Evolutionary conservation across 139 green algal species (phyloP).

Genomic region (Zygnema cylindricum): DNA sequence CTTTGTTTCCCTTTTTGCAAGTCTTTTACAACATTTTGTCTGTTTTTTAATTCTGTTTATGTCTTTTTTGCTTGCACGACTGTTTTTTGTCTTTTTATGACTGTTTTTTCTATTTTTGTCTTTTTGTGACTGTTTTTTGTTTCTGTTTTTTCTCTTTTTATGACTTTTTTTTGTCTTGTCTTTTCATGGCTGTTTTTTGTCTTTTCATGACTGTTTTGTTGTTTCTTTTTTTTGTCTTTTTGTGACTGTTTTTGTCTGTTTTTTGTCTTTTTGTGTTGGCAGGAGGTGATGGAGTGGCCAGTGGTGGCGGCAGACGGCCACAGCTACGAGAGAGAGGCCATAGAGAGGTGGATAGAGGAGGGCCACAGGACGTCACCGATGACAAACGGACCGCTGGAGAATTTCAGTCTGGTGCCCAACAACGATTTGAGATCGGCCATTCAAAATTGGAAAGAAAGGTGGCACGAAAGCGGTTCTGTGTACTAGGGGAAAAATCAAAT

Average conservation of each 20-base stretch:
- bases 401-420: neutral
- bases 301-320: neutral
- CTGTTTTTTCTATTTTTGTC: neutral
- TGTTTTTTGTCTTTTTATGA: neutral
- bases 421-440: neutral
- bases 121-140: no score
- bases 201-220: neutral
- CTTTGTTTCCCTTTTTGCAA: no score
- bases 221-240: no score
- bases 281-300: neutral
- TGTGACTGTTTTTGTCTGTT: neutral
- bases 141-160: neutral
- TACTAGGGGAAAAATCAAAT: no score
- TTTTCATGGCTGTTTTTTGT: neutral
- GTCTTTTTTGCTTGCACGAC: neutral
- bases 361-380: neutral
- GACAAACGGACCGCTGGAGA: neutral
- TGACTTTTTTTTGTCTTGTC: no score
- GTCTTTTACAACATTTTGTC: no score
- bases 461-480: neutral
- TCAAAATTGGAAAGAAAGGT: neutral
- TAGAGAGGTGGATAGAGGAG: neutral
- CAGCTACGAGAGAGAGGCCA: neutral
- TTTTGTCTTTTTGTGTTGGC: neutral
- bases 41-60: no score